phyloP scores from a whole-genome alignment of 768 basidiomycete genomes.

The Hypholoma fasciculare region DNA sequence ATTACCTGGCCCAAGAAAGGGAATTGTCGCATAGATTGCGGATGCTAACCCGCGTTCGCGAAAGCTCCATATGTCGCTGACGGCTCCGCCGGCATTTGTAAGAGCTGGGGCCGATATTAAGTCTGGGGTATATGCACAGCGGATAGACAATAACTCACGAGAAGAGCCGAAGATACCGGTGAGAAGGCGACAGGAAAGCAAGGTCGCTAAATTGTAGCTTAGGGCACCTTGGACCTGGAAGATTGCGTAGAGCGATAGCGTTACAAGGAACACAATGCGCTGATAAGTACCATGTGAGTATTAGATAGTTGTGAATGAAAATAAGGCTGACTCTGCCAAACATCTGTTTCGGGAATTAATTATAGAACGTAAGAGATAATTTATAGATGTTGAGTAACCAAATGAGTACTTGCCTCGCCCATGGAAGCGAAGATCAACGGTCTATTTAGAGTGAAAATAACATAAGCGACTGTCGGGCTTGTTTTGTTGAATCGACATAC shows the following conservation, averaged over 20 bases:
- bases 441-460: slow-evolving; percentile 22
- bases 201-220: slow-evolving; percentile 44
- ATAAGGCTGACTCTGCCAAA: slow-evolving; percentile 46
- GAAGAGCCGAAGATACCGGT: slow-evolving; percentile 61
- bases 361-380: slow-evolving; percentile 5
- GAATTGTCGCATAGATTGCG: slow-evolving; percentile 57
- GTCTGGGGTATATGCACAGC: not conserved
- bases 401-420: slow-evolving; percentile 43
- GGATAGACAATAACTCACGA: slow-evolving; percentile 33
- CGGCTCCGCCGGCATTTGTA: slow-evolving; percentile 58
- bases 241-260: slow-evolving; percentile 48
- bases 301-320: slow-evolving; percentile 2
- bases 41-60: slow-evolving; percentile 62
- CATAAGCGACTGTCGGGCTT: not conserved
- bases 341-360: slow-evolving; percentile 31
- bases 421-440: slow-evolving; percentile 59
- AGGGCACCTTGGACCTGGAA: slow-evolving; percentile 58
- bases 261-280: slow-evolving; percentile 56
- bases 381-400: not conserved
- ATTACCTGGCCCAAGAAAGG: slow-evolving; percentile 56
- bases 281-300: slow-evolving; percentile 18
- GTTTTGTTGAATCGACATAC: slow-evolving; percentile 27
- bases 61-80: slow-evolving; percentile 59
- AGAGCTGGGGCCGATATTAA: slow-evolving; percentile 35
- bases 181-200: slow-evolving; percentile 53